These are phyloP conservation scores for Syzygium syzygioides DNA, from an alignment of 441 rosid genomes.

Conservation along the genomic window DNA sequence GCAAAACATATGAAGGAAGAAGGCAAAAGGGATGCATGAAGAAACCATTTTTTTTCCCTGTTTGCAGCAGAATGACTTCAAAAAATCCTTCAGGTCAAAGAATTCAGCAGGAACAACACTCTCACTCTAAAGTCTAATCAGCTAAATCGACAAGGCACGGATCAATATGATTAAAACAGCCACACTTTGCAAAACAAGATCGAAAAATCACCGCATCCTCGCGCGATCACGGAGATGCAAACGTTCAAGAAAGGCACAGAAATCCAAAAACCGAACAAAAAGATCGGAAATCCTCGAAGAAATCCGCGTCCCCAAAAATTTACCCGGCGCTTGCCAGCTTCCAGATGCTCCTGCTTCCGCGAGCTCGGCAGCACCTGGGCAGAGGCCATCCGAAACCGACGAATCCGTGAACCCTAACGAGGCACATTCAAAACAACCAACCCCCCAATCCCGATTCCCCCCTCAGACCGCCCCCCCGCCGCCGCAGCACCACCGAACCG, in stretches of 20 bases:
- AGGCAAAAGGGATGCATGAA: neutral
- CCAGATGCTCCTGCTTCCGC: conserved; percentile 78
- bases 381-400: conserved; percentile 63
- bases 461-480: conserved; percentile 3
- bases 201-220: neutral
- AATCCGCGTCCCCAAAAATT: neutral
- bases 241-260: neutral
- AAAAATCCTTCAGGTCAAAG: neutral
- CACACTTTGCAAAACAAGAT: neutral
- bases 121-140: neutral
- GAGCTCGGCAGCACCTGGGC: conserved; percentile 76
- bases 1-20: neutral
- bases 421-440: conserved; percentile 24
- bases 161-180: neutral
- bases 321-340: conserved; percentile 98
- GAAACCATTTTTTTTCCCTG: neutral
- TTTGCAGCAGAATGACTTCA: neutral
- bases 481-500: neutral
- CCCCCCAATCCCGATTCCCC: conserved; percentile 3
- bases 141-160: neutral
- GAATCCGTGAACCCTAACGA: conserved; percentile 12
- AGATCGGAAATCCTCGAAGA: neutral
- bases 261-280: neutral
- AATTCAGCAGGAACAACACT: neutral
- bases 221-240: neutral